These are phyloP conservation scores for Erodium trifolium DNA, from an alignment of 441 rosid genomes.

Conservation along the genomic window DNA sequence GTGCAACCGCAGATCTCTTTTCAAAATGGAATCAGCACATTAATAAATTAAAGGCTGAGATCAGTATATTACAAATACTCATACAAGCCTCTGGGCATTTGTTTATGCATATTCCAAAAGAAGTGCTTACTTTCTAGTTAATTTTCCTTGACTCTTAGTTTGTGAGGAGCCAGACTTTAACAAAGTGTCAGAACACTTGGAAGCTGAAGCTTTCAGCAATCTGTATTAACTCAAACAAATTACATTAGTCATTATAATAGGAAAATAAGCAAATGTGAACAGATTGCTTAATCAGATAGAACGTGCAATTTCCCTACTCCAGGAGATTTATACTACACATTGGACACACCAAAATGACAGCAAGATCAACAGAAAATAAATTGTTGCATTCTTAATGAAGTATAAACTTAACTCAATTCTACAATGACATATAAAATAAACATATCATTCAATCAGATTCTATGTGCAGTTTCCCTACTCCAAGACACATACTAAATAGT, in stretches of 20 bases:
- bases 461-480: background rate
- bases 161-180: slow-evolving; percentile 33
- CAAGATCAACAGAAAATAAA: too few relatives aligned
- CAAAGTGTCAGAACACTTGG: slow-evolving; percentile 30
- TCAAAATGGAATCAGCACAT: background rate
- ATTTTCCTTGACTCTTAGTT: slow-evolving; percentile 51
- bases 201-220: slow-evolving; percentile 30
- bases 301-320: too few relatives aligned
- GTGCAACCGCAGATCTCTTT: slow-evolving; percentile 79
- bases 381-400: too few relatives aligned
- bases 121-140: slow-evolving; percentile 67
- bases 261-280: background rate
- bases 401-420: too few relatives aligned
- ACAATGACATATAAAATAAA: too few relatives aligned
- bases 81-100: background rate
- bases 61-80: too few relatives aligned
- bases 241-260: background rate
- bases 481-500: background rate
- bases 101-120: background rate
- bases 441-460: too few relatives aligned
- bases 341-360: too few relatives aligned
- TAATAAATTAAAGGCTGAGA: background rate
- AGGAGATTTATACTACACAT: too few relatives aligned
- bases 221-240: slow-evolving; percentile 28
- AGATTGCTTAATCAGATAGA: too few relatives aligned